Base-by-base conservation (phyloP, 2,329 filamentous ascomycete species). In the Trichophyton benhamiae region DNA sequence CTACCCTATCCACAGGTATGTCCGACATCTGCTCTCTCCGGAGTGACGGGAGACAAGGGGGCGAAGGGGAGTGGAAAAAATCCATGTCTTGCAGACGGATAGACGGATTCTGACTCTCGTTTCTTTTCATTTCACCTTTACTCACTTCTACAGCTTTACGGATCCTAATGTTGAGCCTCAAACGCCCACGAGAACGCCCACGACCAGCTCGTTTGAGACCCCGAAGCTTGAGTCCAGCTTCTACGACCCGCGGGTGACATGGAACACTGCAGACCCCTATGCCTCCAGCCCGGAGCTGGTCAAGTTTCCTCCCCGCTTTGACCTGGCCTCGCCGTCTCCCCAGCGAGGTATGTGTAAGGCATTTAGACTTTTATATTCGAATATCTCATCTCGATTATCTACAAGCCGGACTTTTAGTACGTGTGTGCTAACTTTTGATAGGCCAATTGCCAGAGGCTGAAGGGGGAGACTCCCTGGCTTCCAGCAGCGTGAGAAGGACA, bases 141-240 rank as follows among this genome's bases (percentile, higher is more conserved):
- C 33, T 38, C 27, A 30, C 70, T 15, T 69, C 59, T 73, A 69
- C 65, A 78, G 76, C 73, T 78, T 78, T 72, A 76, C 68, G 71
- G 75, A 75, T 69, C 72, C 75, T 60, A 72, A 73, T 72, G 75
- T 74, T 68, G 75, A 78, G 71, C 76, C 76, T 65, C 75, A 76
- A 64, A 78, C 76, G 61, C 76, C 76, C 7, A 78, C 76, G 61
- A 75, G 73, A 68, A 77, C 75, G 58, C 75, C 76, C 36, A 73
- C 72, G 9, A 71, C 73, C 46, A 66, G 70, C 52, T 67, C 71
- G 41, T 74, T 75, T 52, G 71, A 75, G 62, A 78, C 76, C 25
- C 76, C 76, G 22, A 78, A 76, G 65, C 74, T 77, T 65, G 76
- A 77, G 66, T 77, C 75, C 11, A 77, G 74, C 65, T 77, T 77